Evolutionary conservation across 163 green algal species (phyloP), one percentile per base, ranked within the genome.

Genomic region (Scenedesmus sp.): DNA sequence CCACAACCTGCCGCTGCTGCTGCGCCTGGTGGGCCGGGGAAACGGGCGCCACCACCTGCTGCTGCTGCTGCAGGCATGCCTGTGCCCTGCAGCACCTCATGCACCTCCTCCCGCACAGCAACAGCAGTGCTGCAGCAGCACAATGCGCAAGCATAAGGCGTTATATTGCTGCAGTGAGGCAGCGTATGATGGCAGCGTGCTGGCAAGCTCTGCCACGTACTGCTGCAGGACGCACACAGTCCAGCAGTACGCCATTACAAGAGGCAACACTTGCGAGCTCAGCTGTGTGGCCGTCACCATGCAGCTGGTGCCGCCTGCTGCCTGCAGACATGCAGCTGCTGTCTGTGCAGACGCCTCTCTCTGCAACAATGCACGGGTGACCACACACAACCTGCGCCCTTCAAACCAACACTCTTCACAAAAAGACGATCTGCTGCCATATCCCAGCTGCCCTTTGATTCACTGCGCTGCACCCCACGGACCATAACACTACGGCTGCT

Each of bases 101-200:
- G 88, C 26, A 92, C 62, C 77, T 91, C 87, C 57, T 91, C 87
- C 5, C 87, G 57, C 56, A 91, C 70, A 76, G 87, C 87, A 59
- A 86, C 87, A n/a, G 73, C 88, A 66, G 74, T 23, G 26, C 76
- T 91, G 57, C 57, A 74, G 57, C 20, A 52, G n/a, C 82, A 87
- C 16, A 5, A 2, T 73, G 4, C 16, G 55, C 55, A 66, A 73
- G 55, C 82, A 67, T 12, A 18, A 55, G 8, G 18, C 54, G 26
- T 46, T 46, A 46, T 46, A 46, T 46, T 46, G 34, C 34, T 46
- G 34, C 34, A 46, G 34, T 46, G 34, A 46, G 34, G 34, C 34
- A 46, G 34, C 34, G 34, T 46, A 46, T 46, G 34, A 46, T 46
- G 34, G 34, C 34, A 46, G 34, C 34, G 34, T 46, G 34, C 34